Percentiles rank a stretch among this genome's conserved stretches.
These are phyloP conservation scores for Ophiostoma quercus DNA, from an alignment of 2,329 filamentous ascomycete species.

Conservation along the genomic window DNA sequence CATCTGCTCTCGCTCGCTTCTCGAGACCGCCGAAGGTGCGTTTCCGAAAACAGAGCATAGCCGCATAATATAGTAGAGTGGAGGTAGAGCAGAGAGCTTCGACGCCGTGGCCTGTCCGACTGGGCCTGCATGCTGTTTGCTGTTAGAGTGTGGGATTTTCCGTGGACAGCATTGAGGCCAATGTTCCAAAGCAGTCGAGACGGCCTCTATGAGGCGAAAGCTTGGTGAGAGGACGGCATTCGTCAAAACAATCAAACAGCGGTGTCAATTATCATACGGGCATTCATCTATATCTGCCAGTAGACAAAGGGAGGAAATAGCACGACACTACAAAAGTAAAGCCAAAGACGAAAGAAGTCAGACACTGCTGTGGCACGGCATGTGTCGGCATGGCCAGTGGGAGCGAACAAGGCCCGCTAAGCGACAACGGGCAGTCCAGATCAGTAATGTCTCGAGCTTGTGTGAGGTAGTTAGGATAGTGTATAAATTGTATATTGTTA, in stretches of 20 bases:
- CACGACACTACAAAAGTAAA: background rate
- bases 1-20: conserved; percentile 23
- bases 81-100: background rate
- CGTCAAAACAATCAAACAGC: too few species aligned
- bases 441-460: conserved; percentile 5
- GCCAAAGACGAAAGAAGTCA: background rate
- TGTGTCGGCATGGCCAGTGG: conserved; percentile 14
- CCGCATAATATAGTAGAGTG: background rate
- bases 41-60: background rate
- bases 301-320: background rate
- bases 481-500: background rate
- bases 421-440: background rate
- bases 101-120: background rate
- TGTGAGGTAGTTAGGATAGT: background rate
- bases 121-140: background rate
- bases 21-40: conserved; percentile 22
- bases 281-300: background rate
- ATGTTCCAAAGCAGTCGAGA: too few species aligned
- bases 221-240: too few species aligned
- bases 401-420: conserved; percentile 8
- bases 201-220: too few species aligned
- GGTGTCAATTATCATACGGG: too few species aligned
- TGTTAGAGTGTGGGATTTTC: background rate
- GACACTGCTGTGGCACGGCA: background rate
- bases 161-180: too few species aligned